Evolutionary conservation across 2,329 filamentous ascomycete genomes (phyloP).

Genomic region (Neonectria coccinea): DNA sequence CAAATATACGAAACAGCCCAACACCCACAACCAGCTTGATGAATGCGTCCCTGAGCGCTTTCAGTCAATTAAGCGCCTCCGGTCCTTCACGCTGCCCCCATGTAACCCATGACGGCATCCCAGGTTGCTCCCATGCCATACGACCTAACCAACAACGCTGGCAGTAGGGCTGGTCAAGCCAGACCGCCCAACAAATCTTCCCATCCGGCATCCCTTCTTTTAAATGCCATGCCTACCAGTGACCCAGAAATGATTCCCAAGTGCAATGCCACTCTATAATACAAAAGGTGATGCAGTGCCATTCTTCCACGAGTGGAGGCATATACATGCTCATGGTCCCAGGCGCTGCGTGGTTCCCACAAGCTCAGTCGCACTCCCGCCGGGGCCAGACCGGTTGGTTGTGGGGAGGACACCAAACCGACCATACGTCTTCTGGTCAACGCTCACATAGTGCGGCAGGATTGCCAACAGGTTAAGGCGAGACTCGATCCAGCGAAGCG

Average conservation of each 20-base stretch:
- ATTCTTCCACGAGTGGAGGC: conserved; percentile 1
- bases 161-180: neutral
- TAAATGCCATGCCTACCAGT: conserved; percentile 24
- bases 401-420: conserved; percentile 89
- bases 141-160: neutral
- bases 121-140: neutral
- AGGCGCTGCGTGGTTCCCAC: conserved; percentile 73
- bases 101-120: neutral
- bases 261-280: conserved; percentile 28
- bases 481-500: conserved; percentile 86
- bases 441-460: conserved; percentile 90
- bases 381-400: conserved; percentile 52
- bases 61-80: neutral
- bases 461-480: conserved; percentile 87
- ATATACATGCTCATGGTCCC: conserved; percentile 65
- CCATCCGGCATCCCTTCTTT: conserved; percentile 19
- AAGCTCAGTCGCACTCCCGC: conserved; percentile 65
- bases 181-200: conserved; percentile 4
- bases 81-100: neutral
- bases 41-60: neutral
- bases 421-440: conserved; percentile 96
- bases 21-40: conserved; percentile 1
- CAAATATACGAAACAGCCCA: conserved; percentile 2
- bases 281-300: conserved; percentile 26
- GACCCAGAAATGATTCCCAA: conserved; percentile 23